Percentiles rank a stretch among this genome's conserved stretches.
Conservation (phyloP, 2,329 filamentous ascomycete genomes). For the Karstenula rhodostoma region DNA sequence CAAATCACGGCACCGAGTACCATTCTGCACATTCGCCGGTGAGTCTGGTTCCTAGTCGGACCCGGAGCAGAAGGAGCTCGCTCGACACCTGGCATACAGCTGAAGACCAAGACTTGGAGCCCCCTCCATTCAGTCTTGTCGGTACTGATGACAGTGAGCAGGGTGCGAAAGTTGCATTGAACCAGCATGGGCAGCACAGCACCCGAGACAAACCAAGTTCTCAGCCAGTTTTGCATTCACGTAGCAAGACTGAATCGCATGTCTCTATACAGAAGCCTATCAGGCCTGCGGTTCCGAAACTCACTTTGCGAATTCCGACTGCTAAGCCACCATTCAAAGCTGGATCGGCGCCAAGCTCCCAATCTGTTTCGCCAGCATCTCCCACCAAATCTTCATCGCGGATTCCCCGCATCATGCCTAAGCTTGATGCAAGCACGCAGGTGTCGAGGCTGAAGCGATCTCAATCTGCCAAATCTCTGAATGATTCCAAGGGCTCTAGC, state of each 20-base stretch:
- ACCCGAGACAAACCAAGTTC: neutral
- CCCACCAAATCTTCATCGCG: slow-evolving; percentile 28
- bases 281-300: slow-evolving; percentile 25
- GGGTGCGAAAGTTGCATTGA: neutral
- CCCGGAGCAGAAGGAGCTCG: slow-evolving; percentile 26
- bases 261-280: slow-evolving; percentile 10
- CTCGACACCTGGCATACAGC: slow-evolving; percentile 31
- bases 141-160: slow-evolving; percentile 24
- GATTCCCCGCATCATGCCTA: slow-evolving; percentile 33
- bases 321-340: slow-evolving; percentile 10
- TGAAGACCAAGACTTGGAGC: slow-evolving; percentile 21
- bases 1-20: slow-evolving; percentile 29
- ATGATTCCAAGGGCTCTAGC: neutral
- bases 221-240: slow-evolving; percentile 10
- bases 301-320: slow-evolving; percentile 30
- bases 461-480: slow-evolving; percentile 22
- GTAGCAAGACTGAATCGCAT: slow-evolving; percentile 22
- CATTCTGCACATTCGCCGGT: slow-evolving; percentile 39
- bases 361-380: slow-evolving; percentile 18
- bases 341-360: slow-evolving; percentile 22
- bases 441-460: slow-evolving; percentile 27
- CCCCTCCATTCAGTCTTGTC: slow-evolving; percentile 18
- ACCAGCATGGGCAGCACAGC: neutral
- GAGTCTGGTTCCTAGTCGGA: slow-evolving; percentile 24
- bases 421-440: slow-evolving; percentile 18